phyloP scores from a whole-genome alignment of 495 filamentous ascomycete genomes.

The Hyaloscypha bicolor region DNA sequence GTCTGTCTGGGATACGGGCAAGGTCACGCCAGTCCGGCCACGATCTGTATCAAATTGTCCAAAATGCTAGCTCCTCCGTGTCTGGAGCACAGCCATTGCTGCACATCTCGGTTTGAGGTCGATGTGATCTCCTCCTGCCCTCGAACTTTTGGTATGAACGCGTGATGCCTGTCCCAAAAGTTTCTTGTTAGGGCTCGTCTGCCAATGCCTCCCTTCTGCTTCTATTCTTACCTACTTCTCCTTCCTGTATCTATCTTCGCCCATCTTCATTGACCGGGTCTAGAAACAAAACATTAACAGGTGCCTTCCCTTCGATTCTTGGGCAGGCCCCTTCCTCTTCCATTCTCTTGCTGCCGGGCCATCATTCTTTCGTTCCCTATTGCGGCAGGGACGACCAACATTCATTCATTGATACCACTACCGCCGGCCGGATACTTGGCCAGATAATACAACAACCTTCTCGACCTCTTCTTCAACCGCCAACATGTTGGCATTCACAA shows the following conservation, averaged over 20 bases:
- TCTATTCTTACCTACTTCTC: conserved; percentile 19
- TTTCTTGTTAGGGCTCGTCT: conserved; percentile 14
- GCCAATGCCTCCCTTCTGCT: conserved; percentile 13
- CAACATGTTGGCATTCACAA: conserved; percentile 30
- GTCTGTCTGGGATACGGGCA: conserved; percentile 14
- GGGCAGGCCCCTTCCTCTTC: conserved; percentile 36
- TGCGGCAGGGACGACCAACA: conserved; percentile 21
- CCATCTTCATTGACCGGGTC: conserved; percentile 23
- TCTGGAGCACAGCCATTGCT: conserved; percentile 23
- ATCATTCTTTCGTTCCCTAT: conserved; percentile 25
- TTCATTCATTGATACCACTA: conserved; percentile 26
- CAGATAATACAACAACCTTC: conserved; percentile 1
- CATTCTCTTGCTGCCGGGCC: conserved; percentile 23
- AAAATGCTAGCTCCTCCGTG: conserved; percentile 14
- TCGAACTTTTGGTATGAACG: conserved; percentile 19
- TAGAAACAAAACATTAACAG: conserved; percentile 37
- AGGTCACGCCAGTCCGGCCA: conserved; percentile 14
- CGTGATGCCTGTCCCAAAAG: conserved; percentile 13
- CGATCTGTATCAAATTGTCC: conserved; percentile 18
- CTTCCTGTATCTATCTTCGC: conserved; percentile 19
- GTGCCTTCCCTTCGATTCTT: conserved; percentile 28
- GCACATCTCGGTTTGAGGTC: conserved; percentile 20
- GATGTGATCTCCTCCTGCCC: conserved; percentile 19
- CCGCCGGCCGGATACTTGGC: conserved; percentile 29
- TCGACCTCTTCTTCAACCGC: conserved; percentile 7